These are phyloP conservation scores for Sclerotinia glacialis DNA, from an alignment of 2,329 filamentous ascomycete species.

Conservation along the genomic window DNA sequence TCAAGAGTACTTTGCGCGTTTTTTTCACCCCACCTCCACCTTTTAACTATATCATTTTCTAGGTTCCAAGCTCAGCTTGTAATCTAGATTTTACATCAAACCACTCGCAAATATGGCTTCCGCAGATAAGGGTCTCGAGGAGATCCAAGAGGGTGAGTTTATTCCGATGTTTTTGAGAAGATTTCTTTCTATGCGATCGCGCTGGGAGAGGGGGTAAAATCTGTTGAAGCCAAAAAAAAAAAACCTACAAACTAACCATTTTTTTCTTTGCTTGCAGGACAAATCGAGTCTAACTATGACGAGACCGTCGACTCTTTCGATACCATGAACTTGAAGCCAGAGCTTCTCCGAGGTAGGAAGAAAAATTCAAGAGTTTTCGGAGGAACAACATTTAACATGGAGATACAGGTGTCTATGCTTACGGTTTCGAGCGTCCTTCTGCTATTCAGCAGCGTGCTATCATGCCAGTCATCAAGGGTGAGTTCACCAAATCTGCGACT, in stretches of 20 bases:
- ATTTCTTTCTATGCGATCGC: neutral
- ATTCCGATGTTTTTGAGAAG: neutral
- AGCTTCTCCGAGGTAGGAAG: conserved; percentile 85
- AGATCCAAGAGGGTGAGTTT: conserved; percentile 85
- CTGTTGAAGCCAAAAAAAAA: neutral
- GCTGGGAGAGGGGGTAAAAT: neutral
- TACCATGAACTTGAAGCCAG: conserved; percentile 93
- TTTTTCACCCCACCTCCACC: conserved; percentile 33
- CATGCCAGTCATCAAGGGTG: conserved; percentile 99
- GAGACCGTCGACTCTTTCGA: conserved; percentile 99
- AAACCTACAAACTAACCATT: conserved; percentile 20
- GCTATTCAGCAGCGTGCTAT: conserved; percentile 99
- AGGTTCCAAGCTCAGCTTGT: conserved; percentile 78
- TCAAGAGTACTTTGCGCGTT: conserved; percentile 36
- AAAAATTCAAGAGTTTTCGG: conserved; percentile 22
- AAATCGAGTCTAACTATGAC: conserved; percentile 99
- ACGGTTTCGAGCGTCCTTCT: conserved; percentile 99
- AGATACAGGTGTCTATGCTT: conserved; percentile 79
- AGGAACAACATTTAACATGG: conserved; percentile 29
- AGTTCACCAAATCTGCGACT: conserved; percentile 40
- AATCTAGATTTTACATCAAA: conserved; percentile 58
- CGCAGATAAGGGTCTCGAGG: conserved; percentile 90
- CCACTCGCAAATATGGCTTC: conserved; percentile 89
- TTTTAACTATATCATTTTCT: conserved; percentile 43
- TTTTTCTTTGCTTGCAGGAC: conserved; percentile 55